Evolutionary conservation across 768 basidiomycete genomes (phyloP).

Genomic region (Trametes cinnabarina): DNA sequence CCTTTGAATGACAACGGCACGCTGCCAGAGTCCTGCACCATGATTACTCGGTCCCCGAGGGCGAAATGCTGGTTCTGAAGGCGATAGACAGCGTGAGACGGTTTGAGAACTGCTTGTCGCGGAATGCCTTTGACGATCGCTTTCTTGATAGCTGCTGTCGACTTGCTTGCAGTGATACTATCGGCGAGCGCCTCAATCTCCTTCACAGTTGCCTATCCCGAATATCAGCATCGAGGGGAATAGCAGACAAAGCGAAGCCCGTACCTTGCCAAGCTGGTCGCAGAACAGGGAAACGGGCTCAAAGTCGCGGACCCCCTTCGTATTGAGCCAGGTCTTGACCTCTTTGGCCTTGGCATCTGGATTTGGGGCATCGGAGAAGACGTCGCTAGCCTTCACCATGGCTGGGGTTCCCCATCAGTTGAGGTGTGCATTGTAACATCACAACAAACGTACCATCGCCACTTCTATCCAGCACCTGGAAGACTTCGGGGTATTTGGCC

Average conservation of each 20-base stretch:
- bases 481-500: conserved; percentile 83
- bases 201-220: conserved; percentile 64
- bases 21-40: conserved; percentile 93
- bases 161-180: conserved; percentile 57
- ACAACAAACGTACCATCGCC: conserved; percentile 60
- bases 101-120: conserved; percentile 89
- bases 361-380: conserved; percentile 53
- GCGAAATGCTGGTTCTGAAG: conserved; percentile 85
- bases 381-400: conserved; percentile 63
- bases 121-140: conserved; percentile 94
- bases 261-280: conserved; percentile 87
- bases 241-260: not conserved
- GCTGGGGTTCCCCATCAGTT: conserved; percentile 43
- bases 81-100: conserved; percentile 83
- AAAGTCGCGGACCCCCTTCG: conserved; percentile 83
- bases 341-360: conserved; percentile 73
- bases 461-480: conserved; percentile 62
- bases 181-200: conserved; percentile 81
- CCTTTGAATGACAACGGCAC: conserved; percentile 92
- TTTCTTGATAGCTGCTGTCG: conserved; percentile 71
- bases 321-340: conserved; percentile 81
- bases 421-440: not conserved
- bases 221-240: not conserved
- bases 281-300: conserved; percentile 91
- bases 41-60: conserved; percentile 91